These are phyloP conservation scores for Coffea humblotiana DNA, from an alignment of 305 asterid species.

Conservation along the genomic window DNA sequence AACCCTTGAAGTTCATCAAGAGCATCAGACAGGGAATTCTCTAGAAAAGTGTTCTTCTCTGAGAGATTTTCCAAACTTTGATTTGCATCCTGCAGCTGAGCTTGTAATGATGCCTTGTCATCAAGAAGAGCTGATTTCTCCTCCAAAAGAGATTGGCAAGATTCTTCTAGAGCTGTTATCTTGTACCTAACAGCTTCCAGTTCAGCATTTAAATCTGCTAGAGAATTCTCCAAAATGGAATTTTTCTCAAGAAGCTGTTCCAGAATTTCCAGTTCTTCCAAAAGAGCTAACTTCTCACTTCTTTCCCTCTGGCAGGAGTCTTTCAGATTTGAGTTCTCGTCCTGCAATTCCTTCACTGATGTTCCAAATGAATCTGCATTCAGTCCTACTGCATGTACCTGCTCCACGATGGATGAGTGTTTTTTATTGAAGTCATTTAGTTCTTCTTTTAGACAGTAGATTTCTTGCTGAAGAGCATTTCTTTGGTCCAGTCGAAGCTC, in stretches of 20 bases:
- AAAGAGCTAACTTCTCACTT: slow-evolving; percentile 61
- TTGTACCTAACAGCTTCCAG: slow-evolving; percentile 74
- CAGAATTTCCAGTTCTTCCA: slow-evolving; percentile 62
- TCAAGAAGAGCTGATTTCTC: slow-evolving; percentile 68
- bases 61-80: slow-evolving; percentile 65
- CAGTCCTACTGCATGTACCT: slow-evolving; percentile 66
- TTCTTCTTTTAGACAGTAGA: slow-evolving; percentile 90
- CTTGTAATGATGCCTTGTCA: slow-evolving; percentile 54
- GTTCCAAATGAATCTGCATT: slow-evolving; percentile 57
- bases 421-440: slow-evolving; percentile 64
- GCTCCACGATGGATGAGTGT: slow-evolving; percentile 58
- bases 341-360: slow-evolving; percentile 68
- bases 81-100: slow-evolving; percentile 59
- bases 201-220: slow-evolving; percentile 82
- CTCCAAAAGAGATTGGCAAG: slow-evolving; percentile 56
- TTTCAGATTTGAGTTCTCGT: slow-evolving; percentile 52
- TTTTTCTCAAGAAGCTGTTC: slow-evolving; percentile 92
- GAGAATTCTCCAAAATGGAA: slow-evolving; percentile 73
- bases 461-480: slow-evolving; percentile 96
- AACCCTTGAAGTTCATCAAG: slow-evolving; percentile 61
- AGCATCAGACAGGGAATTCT: slow-evolving; percentile 61
- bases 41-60: slow-evolving; percentile 65
- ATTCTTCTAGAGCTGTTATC: slow-evolving; percentile 59
- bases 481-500: slow-evolving; percentile 85
- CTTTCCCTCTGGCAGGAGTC: slow-evolving; percentile 62